Evolutionary conservation across 768 basidiomycete genomes (phyloP).

Genomic region (Tulasnella sp.): DNA sequence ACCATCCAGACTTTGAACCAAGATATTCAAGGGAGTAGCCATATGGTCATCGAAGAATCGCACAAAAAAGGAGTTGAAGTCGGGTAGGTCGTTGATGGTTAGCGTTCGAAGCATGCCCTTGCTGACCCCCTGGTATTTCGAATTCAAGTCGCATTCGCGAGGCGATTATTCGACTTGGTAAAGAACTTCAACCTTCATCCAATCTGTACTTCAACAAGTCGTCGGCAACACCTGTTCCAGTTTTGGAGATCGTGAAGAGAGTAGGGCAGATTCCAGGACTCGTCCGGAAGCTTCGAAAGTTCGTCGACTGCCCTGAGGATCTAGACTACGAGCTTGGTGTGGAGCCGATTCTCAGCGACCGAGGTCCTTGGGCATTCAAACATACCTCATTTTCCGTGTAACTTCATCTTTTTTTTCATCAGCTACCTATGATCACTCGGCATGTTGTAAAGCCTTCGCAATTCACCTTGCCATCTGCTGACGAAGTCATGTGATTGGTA

Average conservation of each 20-base stretch:
- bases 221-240: background rate
- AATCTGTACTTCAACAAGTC: background rate
- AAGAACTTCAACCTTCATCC: background rate
- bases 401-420: background rate
- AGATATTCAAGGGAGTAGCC: background rate
- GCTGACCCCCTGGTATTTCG: background rate
- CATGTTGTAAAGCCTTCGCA: no score
- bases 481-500: no score
- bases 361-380: background rate
- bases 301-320: background rate
- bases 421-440: no score
- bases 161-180: background rate
- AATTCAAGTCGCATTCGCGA: background rate
- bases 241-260: background rate
- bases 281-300: background rate
- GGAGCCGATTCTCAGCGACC: background rate
- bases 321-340: background rate
- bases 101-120: no score
- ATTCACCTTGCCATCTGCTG: no score
- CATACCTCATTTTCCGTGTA: background rate
- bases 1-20: background rate
- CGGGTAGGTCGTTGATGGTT: background rate
- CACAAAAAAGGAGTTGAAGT: background rate
- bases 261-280: background rate
- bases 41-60: background rate